Evolutionary conservation across 129 eudicot genomes (phyloP).

Genomic region (Arctium minus): DNA sequence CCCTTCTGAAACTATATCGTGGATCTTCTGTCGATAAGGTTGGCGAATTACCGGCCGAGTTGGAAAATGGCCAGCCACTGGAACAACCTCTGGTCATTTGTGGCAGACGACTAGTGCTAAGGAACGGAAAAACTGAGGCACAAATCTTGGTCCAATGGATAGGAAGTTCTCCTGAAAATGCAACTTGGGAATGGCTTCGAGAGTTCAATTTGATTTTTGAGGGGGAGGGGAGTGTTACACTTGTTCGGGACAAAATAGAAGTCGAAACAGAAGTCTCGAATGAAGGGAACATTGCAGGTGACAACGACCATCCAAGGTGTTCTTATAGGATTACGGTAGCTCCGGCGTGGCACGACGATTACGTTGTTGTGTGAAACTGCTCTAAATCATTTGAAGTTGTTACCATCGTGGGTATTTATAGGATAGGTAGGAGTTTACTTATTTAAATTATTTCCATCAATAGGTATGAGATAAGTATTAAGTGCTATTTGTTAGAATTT

Average conservation of each 20-base stretch:
- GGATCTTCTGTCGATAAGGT: background rate
- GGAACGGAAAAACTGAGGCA: background rate
- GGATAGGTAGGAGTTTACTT: too few species aligned
- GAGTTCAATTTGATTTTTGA: background rate
- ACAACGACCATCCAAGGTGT: too few species aligned
- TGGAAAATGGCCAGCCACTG: background rate
- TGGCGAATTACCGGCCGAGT: background rate
- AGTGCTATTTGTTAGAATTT: too few species aligned
- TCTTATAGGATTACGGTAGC: too few species aligned
- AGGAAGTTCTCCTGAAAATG: background rate
- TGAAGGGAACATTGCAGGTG: too few species aligned
- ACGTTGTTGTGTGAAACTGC: too few species aligned
- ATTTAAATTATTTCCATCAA: too few species aligned
- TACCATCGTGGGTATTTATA: too few species aligned
- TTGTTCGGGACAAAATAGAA: conserved; percentile 31
- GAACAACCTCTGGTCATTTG: background rate
- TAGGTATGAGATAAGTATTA: too few species aligned
- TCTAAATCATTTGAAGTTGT: too few species aligned
- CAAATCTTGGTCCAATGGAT: background rate
- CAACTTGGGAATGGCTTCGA: background rate
- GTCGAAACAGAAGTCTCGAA: conserved; percentile 8
- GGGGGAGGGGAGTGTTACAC: background rate
- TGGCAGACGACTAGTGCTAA: background rate
- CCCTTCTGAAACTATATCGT: background rate
- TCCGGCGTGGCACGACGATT: too few species aligned